Conservation (phyloP, 768 basidiomycete genomes). For the Paxillus rubicundulus region DNA sequence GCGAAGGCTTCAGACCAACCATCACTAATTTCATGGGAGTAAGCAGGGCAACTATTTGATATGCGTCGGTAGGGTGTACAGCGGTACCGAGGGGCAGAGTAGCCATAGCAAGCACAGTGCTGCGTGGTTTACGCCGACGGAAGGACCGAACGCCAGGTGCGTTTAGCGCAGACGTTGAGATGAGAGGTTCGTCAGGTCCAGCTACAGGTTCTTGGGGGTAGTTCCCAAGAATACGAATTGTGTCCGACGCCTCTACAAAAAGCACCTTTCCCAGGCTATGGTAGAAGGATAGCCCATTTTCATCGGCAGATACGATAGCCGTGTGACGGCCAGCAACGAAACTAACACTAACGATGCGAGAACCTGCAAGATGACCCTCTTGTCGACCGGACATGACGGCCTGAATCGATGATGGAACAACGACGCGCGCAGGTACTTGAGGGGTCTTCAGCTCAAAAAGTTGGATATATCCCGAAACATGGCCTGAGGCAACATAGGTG, state of each 20-base stretch:
- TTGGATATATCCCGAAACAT: conserved; percentile 79
- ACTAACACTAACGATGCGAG: conserved; percentile 74
- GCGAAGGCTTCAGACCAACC: conserved; percentile 87
- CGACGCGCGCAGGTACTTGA: conserved; percentile 62
- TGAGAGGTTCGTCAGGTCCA: conserved; percentile 11
- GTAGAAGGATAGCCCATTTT: conserved; percentile 89
- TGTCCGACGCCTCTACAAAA: conserved; percentile 93
- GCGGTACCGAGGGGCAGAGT: conserved; percentile 79
- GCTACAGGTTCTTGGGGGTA: conserved; percentile 57
- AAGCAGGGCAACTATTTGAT: conserved; percentile 79
- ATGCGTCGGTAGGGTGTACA: conserved; percentile 72
- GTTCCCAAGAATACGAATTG: conserved; percentile 88
- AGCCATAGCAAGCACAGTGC: conserved; percentile 73
- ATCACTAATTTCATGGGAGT: conserved; percentile 91
- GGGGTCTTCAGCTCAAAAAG: conserved; percentile 80
- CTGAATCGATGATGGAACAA: conserved; percentile 64
- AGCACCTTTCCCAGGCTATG: conserved; percentile 92
- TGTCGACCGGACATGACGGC: conserved; percentile 74
- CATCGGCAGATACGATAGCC: conserved; percentile 87
- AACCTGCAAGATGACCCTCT: conserved; percentile 82
- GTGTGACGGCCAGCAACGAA: conserved; percentile 94
- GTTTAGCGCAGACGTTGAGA: conserved; percentile 15
- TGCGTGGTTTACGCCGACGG: conserved; percentile 50
- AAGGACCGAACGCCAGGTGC: conserved; percentile 27
- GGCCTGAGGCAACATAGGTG: conserved; percentile 88